Evolutionary conservation across 768 basidiomycete species (phyloP), one percentile per base, ranked within the genome.

Genomic region (Nidula microcarpa): DNA sequence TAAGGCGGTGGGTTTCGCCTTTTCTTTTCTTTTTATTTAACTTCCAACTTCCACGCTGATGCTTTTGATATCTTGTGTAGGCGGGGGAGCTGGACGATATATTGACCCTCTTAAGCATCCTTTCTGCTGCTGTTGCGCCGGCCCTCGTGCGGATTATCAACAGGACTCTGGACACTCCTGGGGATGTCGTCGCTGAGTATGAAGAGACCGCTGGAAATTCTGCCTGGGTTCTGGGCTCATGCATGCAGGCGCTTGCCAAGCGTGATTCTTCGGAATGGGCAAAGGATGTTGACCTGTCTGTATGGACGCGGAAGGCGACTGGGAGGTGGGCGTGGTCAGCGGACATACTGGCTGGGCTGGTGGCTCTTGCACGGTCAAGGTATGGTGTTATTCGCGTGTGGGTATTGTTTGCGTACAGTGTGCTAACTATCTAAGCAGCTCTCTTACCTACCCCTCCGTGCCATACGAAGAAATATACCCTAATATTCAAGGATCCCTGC

Each of bases 211-310:
- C 68, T 44, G 71, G 68, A 10, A 81, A 77, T 48, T 64, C 74
- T 2, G 73, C 81, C 1, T 85, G 82, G 78, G 74, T 82, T 1
- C 57, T 89, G 13, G 82, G 82, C n/a, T 60, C 72, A n/a, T 87
- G 83, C 55, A 70, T 90, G 70, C 68, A 70, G 1, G 70, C 76
- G 7, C 70, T 92, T 2, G 70, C 81, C 0, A 72, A 67, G 52
- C 68, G 76, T 10, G 65, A 75, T 14, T 41, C 60, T 1, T 55
- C 62, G 3, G 77, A 82, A 57, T 87, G 85, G 83, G 60, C 58
- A 1, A 65, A 67, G 3, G 61, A 68, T 32, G 70, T 82, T 1
- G 77, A 88, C 50, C 23, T 88, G 5, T 59, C 53, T 1, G 44
- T 51, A 2, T 90, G 87, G 86, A 73, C 73, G 1, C 68, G 56